Base-by-base conservation (phyloP, 108 stramenopile genomes). In the Fragilariopsis cylindrus region DNA sequence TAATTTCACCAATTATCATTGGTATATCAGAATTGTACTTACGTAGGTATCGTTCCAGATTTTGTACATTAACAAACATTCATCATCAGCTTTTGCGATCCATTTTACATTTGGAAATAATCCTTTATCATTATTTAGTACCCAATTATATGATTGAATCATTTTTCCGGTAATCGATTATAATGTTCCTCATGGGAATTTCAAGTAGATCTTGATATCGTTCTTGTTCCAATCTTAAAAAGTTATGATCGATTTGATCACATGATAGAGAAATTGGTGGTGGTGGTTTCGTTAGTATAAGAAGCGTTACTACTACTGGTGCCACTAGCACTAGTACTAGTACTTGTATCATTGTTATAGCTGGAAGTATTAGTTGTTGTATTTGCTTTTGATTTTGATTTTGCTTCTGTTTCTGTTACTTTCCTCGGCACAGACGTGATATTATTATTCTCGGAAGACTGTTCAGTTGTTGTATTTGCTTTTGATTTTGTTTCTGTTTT, bases 61-160 rank as follows among this genome's bases (percentile, higher is more conserved):
- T 71, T 6, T 54, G 13, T 3, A 78, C 30, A 3, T 76, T 70
- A 30, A 74, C 85, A 54, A 71, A 76, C 18, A 70, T 73, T 86
- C 85, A 50, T 86, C 85, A 55, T 86, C 85, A 5, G 60, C 73
- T 69, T 86, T 86, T n/a, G 82, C 75, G 48, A 86, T 56, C 85
- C 85, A 86, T 70, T 81, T 45, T 4, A 71, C 60, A 45, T 52
- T 42, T 6, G 71, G 81, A 30, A 30, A 30, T 30, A 30, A 30
- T 30, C 30, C 30, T 30, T 30, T 2, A 60, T 71, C 15, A 21
- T 63, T 11, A 15, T 65, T 11, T 7, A 78, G 7, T 3, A 74
- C 73, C 76, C 77, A 86, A 46, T 71, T 50, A 69, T 81, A 83
- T 7, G 73, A 63, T 52, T 71, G 71, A 0, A 75, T 9, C 4